Conservation (phyloP, 495 filamentous ascomycete genomes). For the Cercophora sp. region DNA sequence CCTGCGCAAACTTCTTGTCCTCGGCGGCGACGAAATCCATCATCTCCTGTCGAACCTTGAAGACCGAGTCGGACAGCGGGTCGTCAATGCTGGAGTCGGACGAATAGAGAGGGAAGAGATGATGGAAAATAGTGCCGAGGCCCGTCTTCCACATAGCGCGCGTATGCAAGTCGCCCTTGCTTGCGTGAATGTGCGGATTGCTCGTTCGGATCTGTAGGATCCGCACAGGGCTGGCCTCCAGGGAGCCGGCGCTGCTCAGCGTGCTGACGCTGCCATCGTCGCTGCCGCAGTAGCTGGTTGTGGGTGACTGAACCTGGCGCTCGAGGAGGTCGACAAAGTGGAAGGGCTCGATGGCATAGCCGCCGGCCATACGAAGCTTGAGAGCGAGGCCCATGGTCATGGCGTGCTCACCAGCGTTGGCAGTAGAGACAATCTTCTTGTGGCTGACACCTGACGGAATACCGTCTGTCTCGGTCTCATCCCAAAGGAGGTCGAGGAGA, state of each 20-base stretch:
- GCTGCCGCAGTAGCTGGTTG: neutral
- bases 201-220: constrained; percentile 25
- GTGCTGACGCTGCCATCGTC: neutral
- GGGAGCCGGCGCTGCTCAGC: neutral
- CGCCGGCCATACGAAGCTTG: constrained; percentile 24
- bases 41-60: neutral
- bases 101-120: constrained; percentile 3
- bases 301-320: constrained; percentile 2
- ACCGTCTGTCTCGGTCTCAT: neutral
- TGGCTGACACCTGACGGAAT: neutral
- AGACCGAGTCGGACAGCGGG: neutral
- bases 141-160: constrained; percentile 22
- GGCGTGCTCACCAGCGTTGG: constrained; percentile 33
- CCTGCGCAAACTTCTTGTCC: no score
- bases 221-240: constrained; percentile 7
- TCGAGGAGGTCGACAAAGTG: constrained; percentile 26
- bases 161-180: constrained; percentile 20
- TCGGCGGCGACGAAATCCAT: neutral
- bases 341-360: constrained; percentile 33
- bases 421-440: constrained; percentile 19
- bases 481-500: constrained; percentile 8
- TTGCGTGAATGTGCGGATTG: constrained; percentile 27
- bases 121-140: constrained; percentile 26
- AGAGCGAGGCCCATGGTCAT: constrained; percentile 28
- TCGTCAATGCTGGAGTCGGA: neutral